phyloP scores from a whole-genome alignment of 2,329 filamentous ascomycete species.

The Pseudohalonectria lignicola region DNA sequence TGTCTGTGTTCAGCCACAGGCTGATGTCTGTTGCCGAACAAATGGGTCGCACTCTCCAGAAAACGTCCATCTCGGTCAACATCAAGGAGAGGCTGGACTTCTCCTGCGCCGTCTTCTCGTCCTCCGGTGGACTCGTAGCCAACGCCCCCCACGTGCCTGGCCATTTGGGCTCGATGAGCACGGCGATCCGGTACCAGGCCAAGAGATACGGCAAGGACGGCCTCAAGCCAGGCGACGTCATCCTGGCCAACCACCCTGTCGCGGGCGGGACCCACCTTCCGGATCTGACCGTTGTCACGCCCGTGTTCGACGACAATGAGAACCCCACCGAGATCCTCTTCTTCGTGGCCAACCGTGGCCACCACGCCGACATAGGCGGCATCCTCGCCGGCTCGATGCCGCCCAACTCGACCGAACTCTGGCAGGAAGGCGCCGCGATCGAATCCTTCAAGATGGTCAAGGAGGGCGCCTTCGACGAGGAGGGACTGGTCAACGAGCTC shows the following conservation, averaged over 20 bases:
- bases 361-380: slow-evolving; percentile 78
- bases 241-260: slow-evolving; percentile 77
- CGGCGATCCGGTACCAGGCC: slow-evolving; percentile 70
- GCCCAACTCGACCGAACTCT: slow-evolving; percentile 55
- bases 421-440: slow-evolving; percentile 54
- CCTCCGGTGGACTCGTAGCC: slow-evolving; percentile 65
- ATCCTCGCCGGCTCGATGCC: slow-evolving; percentile 79
- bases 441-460: slow-evolving; percentile 62
- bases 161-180: slow-evolving; percentile 74
- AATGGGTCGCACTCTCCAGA: slow-evolving; percentile 70
- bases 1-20: slow-evolving; percentile 69
- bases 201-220: slow-evolving; percentile 62
- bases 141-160: slow-evolving; percentile 75
- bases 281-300: slow-evolving; percentile 73
- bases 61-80: slow-evolving; percentile 70
- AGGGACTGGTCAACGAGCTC: too few species aligned
- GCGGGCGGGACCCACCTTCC: slow-evolving; percentile 77
- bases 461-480: slow-evolving; percentile 68
- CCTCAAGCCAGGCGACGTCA: slow-evolving; percentile 67
- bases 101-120: slow-evolving; percentile 72
- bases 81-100: slow-evolving; percentile 78
- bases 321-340: slow-evolving; percentile 63
- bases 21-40: slow-evolving; percentile 84
- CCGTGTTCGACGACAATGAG: slow-evolving; percentile 60
- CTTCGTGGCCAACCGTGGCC: slow-evolving; percentile 69